Conservation (phyloP, 1,284 basidiomycete genomes). For the Trichosporon sp. region DNA sequence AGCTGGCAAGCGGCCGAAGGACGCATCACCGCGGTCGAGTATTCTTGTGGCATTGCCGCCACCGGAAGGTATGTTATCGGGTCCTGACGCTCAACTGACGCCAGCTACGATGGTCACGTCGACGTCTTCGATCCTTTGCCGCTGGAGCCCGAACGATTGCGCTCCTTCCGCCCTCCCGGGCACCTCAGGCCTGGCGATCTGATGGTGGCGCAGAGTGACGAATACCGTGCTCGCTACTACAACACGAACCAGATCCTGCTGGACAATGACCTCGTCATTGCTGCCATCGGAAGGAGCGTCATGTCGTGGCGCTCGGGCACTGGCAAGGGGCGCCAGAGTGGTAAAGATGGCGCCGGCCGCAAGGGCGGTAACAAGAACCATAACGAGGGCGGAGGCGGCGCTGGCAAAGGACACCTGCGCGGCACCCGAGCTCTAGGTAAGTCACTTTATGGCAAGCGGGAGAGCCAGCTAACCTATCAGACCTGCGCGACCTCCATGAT, state of each 20-base stretch:
- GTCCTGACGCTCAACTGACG: not conserved
- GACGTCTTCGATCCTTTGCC: constrained; percentile 44
- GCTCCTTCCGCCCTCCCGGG: constrained; percentile 35
- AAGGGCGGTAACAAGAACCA: constrained; percentile 12
- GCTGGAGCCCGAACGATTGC: constrained; percentile 27
- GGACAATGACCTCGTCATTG: constrained; percentile 45
- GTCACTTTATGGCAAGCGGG: not conserved
- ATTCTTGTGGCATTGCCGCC: constrained; percentile 39
- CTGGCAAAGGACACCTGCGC: constrained; percentile 25
- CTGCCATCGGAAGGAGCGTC: constrained; percentile 40
- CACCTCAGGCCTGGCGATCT: constrained; percentile 35
- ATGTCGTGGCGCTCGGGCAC: constrained; percentile 45
- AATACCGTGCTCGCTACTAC: constrained; percentile 30
- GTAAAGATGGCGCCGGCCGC: constrained; percentile 25
- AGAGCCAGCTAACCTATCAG: constrained; percentile 14
- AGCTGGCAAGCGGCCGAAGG: constrained; percentile 33
- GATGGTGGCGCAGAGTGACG: constrained; percentile 29
- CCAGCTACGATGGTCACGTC: constrained; percentile 38
- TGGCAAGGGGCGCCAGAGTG: constrained; percentile 35
- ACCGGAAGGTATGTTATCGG: constrained; percentile 33
- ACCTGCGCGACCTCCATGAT: constrained; percentile 34
- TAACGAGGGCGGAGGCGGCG: constrained; percentile 14
- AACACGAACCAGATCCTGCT: constrained; percentile 45
- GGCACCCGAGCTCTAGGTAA: constrained; percentile 25
- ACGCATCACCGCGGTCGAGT: constrained; percentile 40